These are phyloP conservation scores for Prototheca cutis DNA, from an alignment of 163 green algal genomes.

Conservation along the genomic window DNA sequence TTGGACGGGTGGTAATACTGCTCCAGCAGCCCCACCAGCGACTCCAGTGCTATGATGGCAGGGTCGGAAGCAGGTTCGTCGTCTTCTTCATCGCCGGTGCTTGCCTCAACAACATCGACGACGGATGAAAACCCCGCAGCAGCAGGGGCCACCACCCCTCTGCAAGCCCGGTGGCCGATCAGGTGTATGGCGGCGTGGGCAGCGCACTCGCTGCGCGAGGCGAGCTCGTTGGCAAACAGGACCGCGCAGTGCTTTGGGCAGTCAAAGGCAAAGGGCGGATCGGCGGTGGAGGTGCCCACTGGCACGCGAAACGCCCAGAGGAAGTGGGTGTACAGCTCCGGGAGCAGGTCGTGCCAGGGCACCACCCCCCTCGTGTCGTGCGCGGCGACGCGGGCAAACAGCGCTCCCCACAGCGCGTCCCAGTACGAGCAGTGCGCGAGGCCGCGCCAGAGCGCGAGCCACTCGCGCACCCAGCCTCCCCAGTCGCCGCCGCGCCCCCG, in stretches of 20 bases:
- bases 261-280: constrained; percentile 12
- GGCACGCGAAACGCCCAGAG: constrained; percentile 60
- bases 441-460: constrained; percentile 39
- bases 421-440: constrained; percentile 48
- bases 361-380: constrained; percentile 54
- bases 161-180: constrained; percentile 6
- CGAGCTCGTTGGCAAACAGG: constrained; percentile 9
- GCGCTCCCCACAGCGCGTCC: constrained; percentile 44
- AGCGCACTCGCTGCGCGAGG: constrained; percentile 11
- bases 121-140: no score
- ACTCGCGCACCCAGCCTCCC: constrained; percentile 41
- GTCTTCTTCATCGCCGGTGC: no score
- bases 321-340: constrained; percentile 43
- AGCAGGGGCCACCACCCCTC: not conserved
- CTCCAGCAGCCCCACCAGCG: constrained; percentile 60
- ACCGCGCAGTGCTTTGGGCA: constrained; percentile 3
- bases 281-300: constrained; percentile 49
- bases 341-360: constrained; percentile 39
- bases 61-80: constrained; percentile 6
- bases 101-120: no score
- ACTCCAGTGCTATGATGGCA: constrained; percentile 36
- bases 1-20: constrained; percentile 87
- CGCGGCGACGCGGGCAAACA: constrained; percentile 61
- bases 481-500: constrained; percentile 19
- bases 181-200: constrained; percentile 23